Base-by-base conservation (phyloP, 768 basidiomycete species). In the Paxillus rubicundulus region DNA sequence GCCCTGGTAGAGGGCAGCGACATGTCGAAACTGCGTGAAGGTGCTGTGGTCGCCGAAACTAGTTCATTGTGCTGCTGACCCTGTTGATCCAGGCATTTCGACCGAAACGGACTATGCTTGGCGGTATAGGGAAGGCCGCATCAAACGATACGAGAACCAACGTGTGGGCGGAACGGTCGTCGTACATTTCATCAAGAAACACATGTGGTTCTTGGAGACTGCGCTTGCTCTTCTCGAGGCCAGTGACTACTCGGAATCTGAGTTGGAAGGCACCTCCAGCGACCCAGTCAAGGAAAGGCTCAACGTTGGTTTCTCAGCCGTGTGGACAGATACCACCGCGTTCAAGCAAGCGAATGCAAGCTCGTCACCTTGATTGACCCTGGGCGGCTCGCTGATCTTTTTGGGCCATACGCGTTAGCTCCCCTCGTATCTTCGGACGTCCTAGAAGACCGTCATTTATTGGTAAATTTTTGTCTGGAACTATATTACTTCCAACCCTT, bases 141-240 rank as follows among this genome's bases (percentile, higher is more conserved):
- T 71, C 57, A 80, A 68, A 45, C 82, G 82, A 42, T 90, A 90
- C 62, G 78, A 83, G 57, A 77, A 77, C 41, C 73, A 79, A 53
- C 85, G 88, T 18, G 82, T 92, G 9, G 96, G 96, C 4, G 97
- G 96, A 5, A 99, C 96, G 2, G 80, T 95, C 42, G 89, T 93
- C 18, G 93, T 99, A 47, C 96, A 99, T 72, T 98, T 92, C 67
- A 87, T 99, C 77, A 99, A 98, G 84, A 88, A 92, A 68, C 85
- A 91, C 58, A 88, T 90, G 73, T 99, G 96, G 96, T 98, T 89
- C 72, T 70, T 94, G 59, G 96, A 99, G 73, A 91, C 95, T 5
- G 91, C 92, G 10, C 72, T 93, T 10, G 93, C 92, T 16, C 74
- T 99, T 21, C 75, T 98, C 27, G 91, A 89, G 48, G 82, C 85